These are phyloP conservation scores for Crithidia acanthocephali DNA, from an alignment of 208 protist species.

Conservation along the genomic window DNA sequence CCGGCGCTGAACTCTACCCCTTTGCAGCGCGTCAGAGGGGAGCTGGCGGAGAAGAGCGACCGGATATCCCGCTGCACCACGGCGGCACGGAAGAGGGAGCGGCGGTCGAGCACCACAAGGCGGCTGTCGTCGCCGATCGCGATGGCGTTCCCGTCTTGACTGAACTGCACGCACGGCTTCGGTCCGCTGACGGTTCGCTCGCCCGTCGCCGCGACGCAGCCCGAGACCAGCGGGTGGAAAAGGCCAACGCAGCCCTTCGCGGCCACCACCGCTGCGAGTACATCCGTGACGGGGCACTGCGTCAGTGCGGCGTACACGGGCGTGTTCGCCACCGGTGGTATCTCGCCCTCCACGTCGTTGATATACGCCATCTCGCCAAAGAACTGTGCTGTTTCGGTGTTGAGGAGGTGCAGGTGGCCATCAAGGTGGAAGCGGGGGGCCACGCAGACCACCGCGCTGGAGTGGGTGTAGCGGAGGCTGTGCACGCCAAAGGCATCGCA, in stretches of 20 bases:
- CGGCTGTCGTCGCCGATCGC: conserved; percentile 64
- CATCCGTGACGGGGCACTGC: conserved; percentile 71
- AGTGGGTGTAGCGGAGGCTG: conserved; percentile 72
- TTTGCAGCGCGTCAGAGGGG: conserved; percentile 50
- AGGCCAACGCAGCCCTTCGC: conserved; percentile 57
- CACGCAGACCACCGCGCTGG: conserved; percentile 61
- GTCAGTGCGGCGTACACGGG: conserved; percentile 72
- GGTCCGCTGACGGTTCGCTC: conserved; percentile 49
- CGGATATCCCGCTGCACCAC: conserved; percentile 44
- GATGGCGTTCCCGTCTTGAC: conserved; percentile 57
- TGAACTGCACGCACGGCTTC: conserved; percentile 52
- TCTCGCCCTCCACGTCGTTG: conserved; percentile 52
- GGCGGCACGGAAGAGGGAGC: conserved; percentile 45
- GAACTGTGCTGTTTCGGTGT: conserved; percentile 70
- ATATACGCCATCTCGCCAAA: conserved; percentile 69
- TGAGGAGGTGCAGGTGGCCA: conserved; percentile 84
- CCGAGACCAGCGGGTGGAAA: conserved; percentile 83
- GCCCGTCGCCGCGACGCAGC: conserved; percentile 65
- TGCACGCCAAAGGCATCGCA: conserved; percentile 71
- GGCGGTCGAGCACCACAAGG: conserved; percentile 66
- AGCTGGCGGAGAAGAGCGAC: conserved; percentile 47
- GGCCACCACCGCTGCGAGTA: conserved; percentile 61
- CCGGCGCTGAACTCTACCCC: conserved; percentile 52
- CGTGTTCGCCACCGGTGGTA: conserved; percentile 42
- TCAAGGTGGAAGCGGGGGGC: conserved; percentile 70